These are phyloP conservation scores for Colletotrichum sansevieriae DNA, from an alignment of 2,329 filamentous ascomycete genomes.

Conservation along the genomic window DNA sequence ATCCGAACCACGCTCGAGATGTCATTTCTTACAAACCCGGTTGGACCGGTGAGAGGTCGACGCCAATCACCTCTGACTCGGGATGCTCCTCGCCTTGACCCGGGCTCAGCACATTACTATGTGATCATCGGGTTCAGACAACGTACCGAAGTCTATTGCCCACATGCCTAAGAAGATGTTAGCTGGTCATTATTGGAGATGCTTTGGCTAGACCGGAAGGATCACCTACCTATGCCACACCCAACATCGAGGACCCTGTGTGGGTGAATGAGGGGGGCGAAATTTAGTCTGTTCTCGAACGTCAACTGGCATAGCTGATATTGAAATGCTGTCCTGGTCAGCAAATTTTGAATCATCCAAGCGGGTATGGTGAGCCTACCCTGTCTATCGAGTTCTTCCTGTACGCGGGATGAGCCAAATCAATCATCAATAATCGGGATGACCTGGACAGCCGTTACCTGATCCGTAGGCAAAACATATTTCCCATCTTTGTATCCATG, in stretches of 20 bases:
- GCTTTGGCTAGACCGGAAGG: neutral
- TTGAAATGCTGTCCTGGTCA: constrained; percentile 48
- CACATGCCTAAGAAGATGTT: constrained; percentile 56
- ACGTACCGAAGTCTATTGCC: constrained; percentile 62
- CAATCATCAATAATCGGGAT: neutral
- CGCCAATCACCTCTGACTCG: constrained; percentile 55
- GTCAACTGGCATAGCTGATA: constrained; percentile 56
- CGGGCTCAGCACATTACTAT: neutral
- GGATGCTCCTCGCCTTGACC: constrained; percentile 56
- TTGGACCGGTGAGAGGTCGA: constrained; percentile 63
- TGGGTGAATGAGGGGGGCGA: constrained; percentile 58
- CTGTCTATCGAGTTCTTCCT: constrained; percentile 54
- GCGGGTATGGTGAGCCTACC: constrained; percentile 39
- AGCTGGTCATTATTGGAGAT: neutral
- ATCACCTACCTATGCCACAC: constrained; percentile 59
- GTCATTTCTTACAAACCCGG: constrained; percentile 44
- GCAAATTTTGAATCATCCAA: neutral
- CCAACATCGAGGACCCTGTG: constrained; percentile 63
- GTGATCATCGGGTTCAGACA: neutral
- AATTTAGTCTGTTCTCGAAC: constrained; percentile 58
- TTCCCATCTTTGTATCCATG: constrained; percentile 55
- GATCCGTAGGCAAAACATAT: constrained; percentile 55
- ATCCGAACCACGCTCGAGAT: too few relatives aligned
- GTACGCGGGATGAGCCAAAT: constrained; percentile 31
- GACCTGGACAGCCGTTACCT: constrained; percentile 43